Conservation (phyloP, 176 grass and related monocot species). For the Microstegium vimineum region DNA sequence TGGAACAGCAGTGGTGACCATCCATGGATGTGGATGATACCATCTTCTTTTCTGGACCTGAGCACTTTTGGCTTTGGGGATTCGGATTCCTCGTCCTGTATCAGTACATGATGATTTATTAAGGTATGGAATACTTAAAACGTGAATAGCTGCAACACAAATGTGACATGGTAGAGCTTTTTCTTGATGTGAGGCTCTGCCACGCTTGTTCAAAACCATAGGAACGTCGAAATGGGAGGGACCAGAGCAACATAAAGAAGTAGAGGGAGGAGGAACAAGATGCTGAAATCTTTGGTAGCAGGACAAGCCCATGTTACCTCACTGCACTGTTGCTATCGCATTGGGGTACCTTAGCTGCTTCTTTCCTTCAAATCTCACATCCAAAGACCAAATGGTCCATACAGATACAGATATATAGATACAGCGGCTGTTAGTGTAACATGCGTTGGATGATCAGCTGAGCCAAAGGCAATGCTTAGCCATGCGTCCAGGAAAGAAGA, state of each 20-base stretch:
- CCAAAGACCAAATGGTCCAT: constrained; percentile 28
- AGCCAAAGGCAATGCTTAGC: not conserved
- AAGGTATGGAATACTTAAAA: not conserved
- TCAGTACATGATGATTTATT: not conserved
- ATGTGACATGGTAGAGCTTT: too few relatives aligned
- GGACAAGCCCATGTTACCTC: constrained; percentile 31
- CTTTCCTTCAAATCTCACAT: not conserved
- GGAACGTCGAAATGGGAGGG: not conserved
- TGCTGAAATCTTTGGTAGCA: not conserved
- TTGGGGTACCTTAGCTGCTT: not conserved
- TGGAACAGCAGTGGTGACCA: not conserved
- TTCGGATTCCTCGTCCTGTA: not conserved
- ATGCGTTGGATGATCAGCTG: not conserved
- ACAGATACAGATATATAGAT: not conserved
- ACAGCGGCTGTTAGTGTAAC: not conserved
- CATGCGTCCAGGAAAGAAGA: constrained; percentile 20
- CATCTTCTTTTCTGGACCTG: not conserved
- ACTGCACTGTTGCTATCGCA: not conserved
- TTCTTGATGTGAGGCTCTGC: too few relatives aligned
- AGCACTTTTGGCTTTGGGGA: constrained; percentile 13
- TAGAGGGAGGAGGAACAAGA: too few relatives aligned
- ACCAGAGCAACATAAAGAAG: not conserved
- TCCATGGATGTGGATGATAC: not conserved
- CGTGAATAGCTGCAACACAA: not conserved
- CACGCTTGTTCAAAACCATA: too few relatives aligned